Conservation (phyloP, 2,329 filamentous ascomycete genomes). For the Gremmenia infestans region DNA sequence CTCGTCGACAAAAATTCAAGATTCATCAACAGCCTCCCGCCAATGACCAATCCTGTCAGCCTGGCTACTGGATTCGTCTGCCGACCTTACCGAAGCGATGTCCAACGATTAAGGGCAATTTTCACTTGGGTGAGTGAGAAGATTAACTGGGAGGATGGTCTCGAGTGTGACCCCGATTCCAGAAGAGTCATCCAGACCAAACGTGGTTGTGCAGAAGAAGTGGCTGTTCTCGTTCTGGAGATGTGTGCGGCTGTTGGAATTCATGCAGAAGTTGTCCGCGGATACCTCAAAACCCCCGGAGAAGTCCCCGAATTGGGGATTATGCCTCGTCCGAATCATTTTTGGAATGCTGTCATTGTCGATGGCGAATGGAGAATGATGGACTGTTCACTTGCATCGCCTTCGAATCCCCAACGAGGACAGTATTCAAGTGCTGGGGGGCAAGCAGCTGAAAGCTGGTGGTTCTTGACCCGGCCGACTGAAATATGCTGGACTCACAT, state of each 20-base stretch:
- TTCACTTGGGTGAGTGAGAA: constrained; percentile 98
- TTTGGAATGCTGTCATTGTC: constrained; percentile 92
- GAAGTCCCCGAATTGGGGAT: constrained; percentile 76
- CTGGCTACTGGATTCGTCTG: constrained; percentile 91
- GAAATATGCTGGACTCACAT: constrained; percentile 97
- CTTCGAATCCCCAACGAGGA: constrained; percentile 76
- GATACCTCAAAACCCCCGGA: constrained; percentile 86
- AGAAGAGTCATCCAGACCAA: constrained; percentile 78
- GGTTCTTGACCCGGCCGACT: constrained; percentile 83
- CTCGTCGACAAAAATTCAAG: constrained; percentile 95
- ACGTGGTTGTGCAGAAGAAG: constrained; percentile 82
- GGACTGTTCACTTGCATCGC: constrained; percentile 87
- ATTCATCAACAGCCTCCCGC: constrained; percentile 79
- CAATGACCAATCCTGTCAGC: constrained; percentile 73
- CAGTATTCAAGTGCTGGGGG: constrained; percentile 70
- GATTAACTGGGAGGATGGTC: constrained; percentile 91
- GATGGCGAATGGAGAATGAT: constrained; percentile 96
- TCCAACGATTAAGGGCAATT: constrained; percentile 87
- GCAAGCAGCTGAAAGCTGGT: constrained; percentile 77
- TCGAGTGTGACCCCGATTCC: constrained; percentile 78
- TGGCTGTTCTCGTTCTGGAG: constrained; percentile 80
- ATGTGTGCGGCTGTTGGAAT: constrained; percentile 92
- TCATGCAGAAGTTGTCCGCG: constrained; percentile 79
- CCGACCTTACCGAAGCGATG: constrained; percentile 87
- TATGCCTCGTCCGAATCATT: constrained; percentile 87